Evolutionary conservation across 164 flowering plant species (phyloP).

Genomic region (Piper longum): DNA sequence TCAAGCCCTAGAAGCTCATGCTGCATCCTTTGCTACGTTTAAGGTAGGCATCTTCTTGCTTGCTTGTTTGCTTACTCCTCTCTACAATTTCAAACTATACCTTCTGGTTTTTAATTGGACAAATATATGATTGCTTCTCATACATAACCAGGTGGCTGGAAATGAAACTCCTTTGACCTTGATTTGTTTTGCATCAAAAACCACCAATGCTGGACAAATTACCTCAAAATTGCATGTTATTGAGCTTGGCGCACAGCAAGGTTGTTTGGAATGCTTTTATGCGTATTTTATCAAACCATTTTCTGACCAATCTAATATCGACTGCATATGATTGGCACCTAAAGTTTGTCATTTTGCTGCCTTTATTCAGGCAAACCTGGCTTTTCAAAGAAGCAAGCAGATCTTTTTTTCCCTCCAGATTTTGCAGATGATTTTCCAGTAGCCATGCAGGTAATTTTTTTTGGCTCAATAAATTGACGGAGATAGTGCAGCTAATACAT

Average conservation of each 20-base stretch:
- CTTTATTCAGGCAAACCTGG: slow-evolving; percentile 66
- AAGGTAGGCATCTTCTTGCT: slow-evolving; percentile 31
- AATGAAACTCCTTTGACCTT: slow-evolving; percentile 80
- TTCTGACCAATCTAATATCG: neutral
- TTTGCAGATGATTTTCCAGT: slow-evolving; percentile 99
- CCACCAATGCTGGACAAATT: slow-evolving; percentile 83
- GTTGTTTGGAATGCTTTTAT: slow-evolving; percentile 12
- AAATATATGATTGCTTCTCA: neutral
- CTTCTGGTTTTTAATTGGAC: neutral
- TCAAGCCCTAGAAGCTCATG: slow-evolving; percentile 99
- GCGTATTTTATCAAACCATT: neutral
- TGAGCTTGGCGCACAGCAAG: slow-evolving; percentile 99
- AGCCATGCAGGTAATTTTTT: slow-evolving; percentile 77
- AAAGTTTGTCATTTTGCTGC: neutral
- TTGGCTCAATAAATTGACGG: neutral
- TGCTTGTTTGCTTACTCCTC: neutral
- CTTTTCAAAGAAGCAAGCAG: slow-evolving; percentile 93
- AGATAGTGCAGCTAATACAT: neutral
- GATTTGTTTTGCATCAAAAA: slow-evolving; percentile 77
- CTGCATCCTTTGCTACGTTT: slow-evolving; percentile 80
- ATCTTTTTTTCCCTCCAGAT: slow-evolving; percentile 98
- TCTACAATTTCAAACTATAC: neutral
- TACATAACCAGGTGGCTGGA: slow-evolving; percentile 56
- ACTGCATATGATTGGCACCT: neutral
- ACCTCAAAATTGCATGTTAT: slow-evolving; percentile 91